Conservation (phyloP, 192 early-diverging fungal species). For the Linnemannia elongata region DNA sequence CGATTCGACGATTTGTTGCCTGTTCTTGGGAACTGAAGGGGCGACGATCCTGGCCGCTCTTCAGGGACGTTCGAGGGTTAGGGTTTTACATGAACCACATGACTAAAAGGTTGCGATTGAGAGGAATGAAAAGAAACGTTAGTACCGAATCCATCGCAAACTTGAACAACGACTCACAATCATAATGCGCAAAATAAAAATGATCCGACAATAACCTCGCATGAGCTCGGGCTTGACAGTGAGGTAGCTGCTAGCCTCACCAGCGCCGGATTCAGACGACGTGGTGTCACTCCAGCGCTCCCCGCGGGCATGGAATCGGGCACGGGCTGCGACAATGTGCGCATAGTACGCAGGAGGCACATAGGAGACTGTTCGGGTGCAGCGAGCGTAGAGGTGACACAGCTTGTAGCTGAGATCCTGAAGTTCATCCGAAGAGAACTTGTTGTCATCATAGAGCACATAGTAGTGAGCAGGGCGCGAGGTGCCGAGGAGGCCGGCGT, state of each 20-base stretch:
- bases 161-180: not conserved
- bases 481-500: constrained; percentile 93
- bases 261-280: constrained; percentile 30
- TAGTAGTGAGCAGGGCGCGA: constrained; percentile 94
- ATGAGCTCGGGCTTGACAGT: constrained; percentile 57
- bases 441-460: constrained; percentile 90
- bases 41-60: not conserved
- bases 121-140: not conserved
- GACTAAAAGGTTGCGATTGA: not conserved
- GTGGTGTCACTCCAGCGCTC: constrained; percentile 62
- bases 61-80: not conserved
- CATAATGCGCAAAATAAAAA: not conserved
- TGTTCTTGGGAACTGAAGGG: not conserved
- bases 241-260: constrained; percentile 29
- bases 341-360: constrained; percentile 95
- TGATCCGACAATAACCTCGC: constrained; percentile 23
- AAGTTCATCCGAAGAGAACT: constrained; percentile 81
- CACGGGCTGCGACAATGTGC: constrained; percentile 88
- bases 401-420: constrained; percentile 91
- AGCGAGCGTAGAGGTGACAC: constrained; percentile 91
- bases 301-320: constrained; percentile 84
- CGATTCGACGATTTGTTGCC: not conserved
- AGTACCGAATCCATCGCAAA: not conserved
- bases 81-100: not conserved
- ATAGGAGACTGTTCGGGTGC: constrained; percentile 88